Evolutionary conservation across 306 rosid species (phyloP), one percentile per base, ranked within the genome.

Genomic region (Carpinus fangiana): DNA sequence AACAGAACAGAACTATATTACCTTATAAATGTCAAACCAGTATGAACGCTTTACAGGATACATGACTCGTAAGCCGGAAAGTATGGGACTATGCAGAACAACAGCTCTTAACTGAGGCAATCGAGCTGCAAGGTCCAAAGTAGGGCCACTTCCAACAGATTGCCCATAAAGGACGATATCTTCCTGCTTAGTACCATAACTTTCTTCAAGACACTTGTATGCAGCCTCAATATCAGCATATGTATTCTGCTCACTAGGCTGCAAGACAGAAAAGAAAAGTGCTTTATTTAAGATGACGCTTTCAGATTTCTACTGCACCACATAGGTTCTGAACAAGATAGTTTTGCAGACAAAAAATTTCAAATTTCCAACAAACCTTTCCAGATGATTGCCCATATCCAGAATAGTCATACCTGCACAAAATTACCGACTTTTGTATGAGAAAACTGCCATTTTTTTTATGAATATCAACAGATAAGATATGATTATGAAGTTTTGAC

Each of bases 1-100:
- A 81, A 74, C 62, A 59, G 41, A 57, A 61, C 14, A 72, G 41
- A 69, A 70, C 7, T 36, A 17, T 21, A 59, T 50, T 76, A 89
- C 98, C 98, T 93, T 93, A 80, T 91, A 94, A 79, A 94, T 94
- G 90, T 94, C 98, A 52, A 94, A 94, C 96, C 96, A 94, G 81
- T 89, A 94, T 6, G 96, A 79, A 12, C 96, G 98, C 80, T 88
- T 94, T 56, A 94, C 97, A 23, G 97, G 98, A 85, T 94, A 94
- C 97, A 94, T 92, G 83, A 92, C 97, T 89, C 98, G 86, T 80
- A 94, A 85, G 79, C 98, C 97, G 72, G 98, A 94, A 41, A 94
- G 93, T 82, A 94, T 94, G 46, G 98, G 98, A 79, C 98, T 94
- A 53, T 94, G 97, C 83, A 94, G 84, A 77, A 94, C 92, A 78